Conservation (phyloP, 2,329 filamentous ascomycete genomes). For the Pochonia chlamydosporia region DNA sequence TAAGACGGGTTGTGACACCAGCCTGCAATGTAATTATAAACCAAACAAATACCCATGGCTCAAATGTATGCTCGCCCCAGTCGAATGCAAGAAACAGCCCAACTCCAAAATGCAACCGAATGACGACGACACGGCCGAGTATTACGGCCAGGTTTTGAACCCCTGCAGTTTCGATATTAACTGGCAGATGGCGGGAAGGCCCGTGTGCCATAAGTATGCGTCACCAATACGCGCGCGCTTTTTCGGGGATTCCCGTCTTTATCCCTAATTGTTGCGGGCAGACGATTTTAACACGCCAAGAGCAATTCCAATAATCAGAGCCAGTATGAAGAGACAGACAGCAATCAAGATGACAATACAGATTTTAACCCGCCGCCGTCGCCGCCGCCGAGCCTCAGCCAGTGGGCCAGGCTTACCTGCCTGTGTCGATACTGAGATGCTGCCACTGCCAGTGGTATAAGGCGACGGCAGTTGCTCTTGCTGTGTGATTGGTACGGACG, state of each 20-base stretch:
- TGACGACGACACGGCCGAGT: neutral
- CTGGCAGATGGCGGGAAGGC: neutral
- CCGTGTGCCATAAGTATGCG: neutral
- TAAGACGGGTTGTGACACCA: neutral
- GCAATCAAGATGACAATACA: slow-evolving; percentile 15
- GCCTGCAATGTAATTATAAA: neutral
- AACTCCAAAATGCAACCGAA: neutral
- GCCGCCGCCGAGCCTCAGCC: slow-evolving; percentile 15
- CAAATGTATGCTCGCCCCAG: neutral
- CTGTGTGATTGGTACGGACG: too few relatives aligned
- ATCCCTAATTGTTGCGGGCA: neutral
- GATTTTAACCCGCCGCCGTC: slow-evolving; percentile 15
- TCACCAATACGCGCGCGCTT: neutral
- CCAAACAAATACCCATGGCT: neutral
- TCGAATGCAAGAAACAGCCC: neutral
- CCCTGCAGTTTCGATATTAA: neutral
- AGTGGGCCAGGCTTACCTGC: slow-evolving; percentile 18
- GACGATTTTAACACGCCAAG: neutral
- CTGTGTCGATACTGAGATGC: neutral
- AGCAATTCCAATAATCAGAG: neutral
- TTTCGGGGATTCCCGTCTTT: neutral
- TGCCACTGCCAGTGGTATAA: neutral
- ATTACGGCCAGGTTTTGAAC: neutral
- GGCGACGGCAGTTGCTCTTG: slow-evolving; percentile 10
- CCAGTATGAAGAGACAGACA: neutral